Base-by-base conservation (phyloP, 495 filamentous ascomycete species). In the Xylaria venustula region DNA sequence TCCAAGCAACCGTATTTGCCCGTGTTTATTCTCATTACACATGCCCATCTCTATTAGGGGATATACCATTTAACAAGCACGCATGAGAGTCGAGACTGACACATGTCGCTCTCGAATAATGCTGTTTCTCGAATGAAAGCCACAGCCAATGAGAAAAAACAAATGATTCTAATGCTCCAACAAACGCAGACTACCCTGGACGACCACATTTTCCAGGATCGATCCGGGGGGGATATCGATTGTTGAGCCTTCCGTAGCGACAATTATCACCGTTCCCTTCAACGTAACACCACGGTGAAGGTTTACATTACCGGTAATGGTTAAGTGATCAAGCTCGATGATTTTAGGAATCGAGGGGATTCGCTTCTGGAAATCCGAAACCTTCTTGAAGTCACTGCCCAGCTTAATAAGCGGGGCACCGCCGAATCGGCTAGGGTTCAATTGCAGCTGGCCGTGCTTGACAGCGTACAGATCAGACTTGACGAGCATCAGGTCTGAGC, bases 401-500 rank as follows among this genome's bases (percentile, higher is more conserved):
- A 99, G 90, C 88, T 99, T 99, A 83, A 99, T 98, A 67, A 99
- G 85, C 58, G 94, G 94, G n/a, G 96, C 95, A 64, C 93, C 92
- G 64, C 95, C 94, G 75, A 99, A 98, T 64, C 94, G 90, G 83
- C 85, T 91, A 61, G 90, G 86, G 84, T 96, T 94, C 79, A 99
- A 95, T 70, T 97, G 81, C 59, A 99, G 84, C 80, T 98, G 93
- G 69, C 94, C 94, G 80, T 99, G 94, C 88, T 97, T 92, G 66
- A 99, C 85, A n/a, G 92, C 95, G 88, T 99, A 99, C 45, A 99
- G 87, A 72, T 99, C 95, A 48, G 93, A 97, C 86, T 99, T 99
- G 86, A 99, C 94, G 60, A 99, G 90, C 91, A 99, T 91, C 63
- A 99, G 85, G 73, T 99, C 94, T 60, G 94, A 99, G 85, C 94